Conservation (phyloP, 257 asterid species). For the Buddleja alternifolia region DNA sequence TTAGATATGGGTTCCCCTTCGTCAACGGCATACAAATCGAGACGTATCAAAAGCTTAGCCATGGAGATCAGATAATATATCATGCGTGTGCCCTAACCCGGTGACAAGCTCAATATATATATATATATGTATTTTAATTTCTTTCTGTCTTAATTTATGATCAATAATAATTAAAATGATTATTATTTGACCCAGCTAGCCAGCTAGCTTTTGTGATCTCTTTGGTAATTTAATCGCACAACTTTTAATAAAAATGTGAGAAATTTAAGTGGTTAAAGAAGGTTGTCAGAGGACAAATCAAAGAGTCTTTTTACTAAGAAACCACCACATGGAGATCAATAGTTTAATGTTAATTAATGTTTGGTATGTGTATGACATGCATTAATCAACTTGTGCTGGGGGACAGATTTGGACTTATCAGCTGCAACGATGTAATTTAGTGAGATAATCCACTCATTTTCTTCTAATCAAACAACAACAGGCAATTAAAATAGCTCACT, state of each 20-base stretch:
- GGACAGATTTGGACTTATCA: conserved; percentile 39
- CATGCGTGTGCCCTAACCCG: conserved; percentile 18
- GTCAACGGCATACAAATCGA: conserved; percentile 6
- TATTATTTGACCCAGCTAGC: background rate
- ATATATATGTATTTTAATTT: background rate
- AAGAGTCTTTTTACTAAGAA: conserved; percentile 26
- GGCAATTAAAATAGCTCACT: too few species aligned
- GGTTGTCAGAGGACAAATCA: conserved; percentile 41
- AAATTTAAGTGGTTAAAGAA: conserved; percentile 35
- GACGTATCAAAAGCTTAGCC: conserved; percentile 6
- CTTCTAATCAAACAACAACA: too few species aligned
- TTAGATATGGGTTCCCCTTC: background rate
- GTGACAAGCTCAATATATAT: conserved; percentile 14
- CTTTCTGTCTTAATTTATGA: background rate
- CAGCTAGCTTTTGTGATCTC: conserved; percentile 3
- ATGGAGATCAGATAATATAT: background rate
- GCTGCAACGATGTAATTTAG: conserved; percentile 28
- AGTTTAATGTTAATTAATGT: conserved; percentile 32
- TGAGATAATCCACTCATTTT: too few species aligned
- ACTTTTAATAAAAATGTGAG: background rate
- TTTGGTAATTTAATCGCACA: background rate
- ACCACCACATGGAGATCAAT: conserved; percentile 40
- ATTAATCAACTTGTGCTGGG: conserved; percentile 6
- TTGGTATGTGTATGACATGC: background rate
- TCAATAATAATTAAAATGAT: background rate